A percentile compares a stretch with the other conserved stretches of the same genome.
These are phyloP conservation scores for Collybia sordida DNA, from an alignment of 768 basidiomycete species.

Conservation along the genomic window DNA sequence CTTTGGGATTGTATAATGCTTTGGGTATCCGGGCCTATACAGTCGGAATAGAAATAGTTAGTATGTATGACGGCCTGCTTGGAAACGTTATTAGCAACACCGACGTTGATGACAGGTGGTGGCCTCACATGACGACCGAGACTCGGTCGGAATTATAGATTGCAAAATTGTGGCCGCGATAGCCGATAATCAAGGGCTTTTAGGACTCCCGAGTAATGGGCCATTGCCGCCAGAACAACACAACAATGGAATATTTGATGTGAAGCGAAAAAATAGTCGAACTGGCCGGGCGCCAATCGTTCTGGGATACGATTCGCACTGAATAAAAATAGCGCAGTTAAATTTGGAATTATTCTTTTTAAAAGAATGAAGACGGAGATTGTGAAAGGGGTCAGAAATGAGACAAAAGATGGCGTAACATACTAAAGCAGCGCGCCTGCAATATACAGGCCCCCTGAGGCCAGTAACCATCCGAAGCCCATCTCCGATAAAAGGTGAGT, in stretches of 20 bases:
- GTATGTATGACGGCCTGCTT: too few species aligned
- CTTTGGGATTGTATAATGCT: too few species aligned
- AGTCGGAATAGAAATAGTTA: too few species aligned
- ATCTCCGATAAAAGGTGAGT: constrained; percentile 54
- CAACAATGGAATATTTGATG: constrained; percentile 91
- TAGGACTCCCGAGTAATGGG: constrained; percentile 61
- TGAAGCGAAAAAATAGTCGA: constrained; percentile 77
- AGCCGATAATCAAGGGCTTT: constrained; percentile 63
- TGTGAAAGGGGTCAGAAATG: constrained; percentile 13
- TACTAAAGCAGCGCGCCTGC: constrained; percentile 81
- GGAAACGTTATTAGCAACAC: neutral
- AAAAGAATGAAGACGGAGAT: constrained; percentile 19
- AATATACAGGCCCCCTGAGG: constrained; percentile 76
- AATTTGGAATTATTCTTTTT: constrained; percentile 6
- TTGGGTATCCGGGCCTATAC: too few species aligned
- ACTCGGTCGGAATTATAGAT: neutral
- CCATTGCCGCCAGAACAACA: constrained; percentile 70
- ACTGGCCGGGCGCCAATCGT: constrained; percentile 67
- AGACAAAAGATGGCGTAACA: constrained; percentile 32
- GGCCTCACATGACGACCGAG: neutral
- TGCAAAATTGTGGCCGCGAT: constrained; percentile 28
- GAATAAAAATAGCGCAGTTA: constrained; percentile 23
- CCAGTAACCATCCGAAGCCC: constrained; percentile 70
- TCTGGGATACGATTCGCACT: constrained; percentile 88
- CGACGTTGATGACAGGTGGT: neutral